A percentile compares a stretch with the other conserved stretches of the same genome.
Evolutionary conservation across 2,329 filamentous ascomycete genomes (phyloP).

Genomic region (Fusarium pseudograminearum): DNA sequence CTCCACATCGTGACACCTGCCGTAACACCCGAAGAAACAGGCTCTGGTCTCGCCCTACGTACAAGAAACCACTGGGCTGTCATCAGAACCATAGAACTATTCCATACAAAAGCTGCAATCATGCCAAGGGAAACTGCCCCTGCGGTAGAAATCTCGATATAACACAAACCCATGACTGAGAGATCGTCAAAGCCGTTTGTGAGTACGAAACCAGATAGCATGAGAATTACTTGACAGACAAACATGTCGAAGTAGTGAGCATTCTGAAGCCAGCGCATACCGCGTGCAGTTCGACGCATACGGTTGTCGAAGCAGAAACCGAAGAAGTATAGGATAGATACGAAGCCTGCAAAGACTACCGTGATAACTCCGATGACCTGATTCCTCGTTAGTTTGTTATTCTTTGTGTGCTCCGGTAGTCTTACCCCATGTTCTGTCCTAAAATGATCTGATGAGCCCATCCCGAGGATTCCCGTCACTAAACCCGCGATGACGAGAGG

Average conservation of each 20-base stretch:
- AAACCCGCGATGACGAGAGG: constrained; percentile 10
- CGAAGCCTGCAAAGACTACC: constrained; percentile 3
- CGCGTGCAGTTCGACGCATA: neutral
- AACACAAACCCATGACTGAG: constrained; percentile 3
- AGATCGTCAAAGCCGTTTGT: constrained; percentile 14
- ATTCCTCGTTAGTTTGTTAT: accelerated
- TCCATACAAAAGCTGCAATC: constrained; percentile 25
- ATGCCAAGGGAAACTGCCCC: constrained; percentile 17
- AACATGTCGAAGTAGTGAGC: constrained; percentile 24
- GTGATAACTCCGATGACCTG: neutral
- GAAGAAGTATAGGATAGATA: constrained; percentile 10
- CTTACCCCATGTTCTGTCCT: constrained; percentile 19
- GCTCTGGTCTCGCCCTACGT: neutral
- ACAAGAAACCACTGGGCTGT: constrained; percentile 25
- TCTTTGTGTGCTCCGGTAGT: accelerated
- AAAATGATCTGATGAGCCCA: constrained; percentile 18
- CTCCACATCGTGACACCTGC: constrained; percentile 11
- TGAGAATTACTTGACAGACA: constrained; percentile 18
- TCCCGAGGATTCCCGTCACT: constrained; percentile 5
- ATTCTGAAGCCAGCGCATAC: constrained; percentile 4
- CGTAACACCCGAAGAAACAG: neutral
- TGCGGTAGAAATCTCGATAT: constrained; percentile 14
- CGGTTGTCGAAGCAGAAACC: constrained; percentile 7
- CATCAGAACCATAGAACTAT: constrained; percentile 25
- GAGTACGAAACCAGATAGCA: constrained; percentile 17